Conservation (phyloP, 345 rosid species). For the Citrus sinensis region DNA sequence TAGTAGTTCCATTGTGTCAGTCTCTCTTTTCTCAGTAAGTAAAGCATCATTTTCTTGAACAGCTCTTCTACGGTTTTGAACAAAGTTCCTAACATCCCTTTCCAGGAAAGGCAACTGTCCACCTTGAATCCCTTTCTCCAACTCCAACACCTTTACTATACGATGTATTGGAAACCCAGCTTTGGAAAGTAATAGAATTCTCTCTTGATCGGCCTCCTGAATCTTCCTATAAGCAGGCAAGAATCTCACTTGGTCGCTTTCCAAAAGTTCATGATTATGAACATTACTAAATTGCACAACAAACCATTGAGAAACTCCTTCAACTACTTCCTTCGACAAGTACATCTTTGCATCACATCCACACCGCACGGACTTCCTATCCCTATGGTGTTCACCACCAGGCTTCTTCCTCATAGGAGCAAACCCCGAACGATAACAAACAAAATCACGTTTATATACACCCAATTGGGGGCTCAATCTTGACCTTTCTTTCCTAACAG, state of each 20-base stretch:
- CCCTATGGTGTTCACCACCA: constrained; percentile 33
- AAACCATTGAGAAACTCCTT: constrained; percentile 37
- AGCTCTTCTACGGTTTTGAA: constrained; percentile 33
- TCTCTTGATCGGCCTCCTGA: constrained; percentile 38
- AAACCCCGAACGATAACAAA: constrained; percentile 38
- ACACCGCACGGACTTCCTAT: constrained; percentile 36
- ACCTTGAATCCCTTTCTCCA: constrained; percentile 40
- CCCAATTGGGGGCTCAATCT: constrained; percentile 38
- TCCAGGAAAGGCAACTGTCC: constrained; percentile 35
- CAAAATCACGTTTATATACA: constrained; percentile 36
- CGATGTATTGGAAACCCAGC: constrained; percentile 40
- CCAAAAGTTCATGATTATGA: constrained; percentile 39
- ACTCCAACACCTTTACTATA: constrained; percentile 36
- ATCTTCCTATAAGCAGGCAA: constrained; percentile 40
- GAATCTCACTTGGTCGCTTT: constrained; percentile 38
- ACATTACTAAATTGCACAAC: constrained; percentile 41
- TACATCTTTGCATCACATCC: constrained; percentile 43
- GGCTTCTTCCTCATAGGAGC: constrained; percentile 33
- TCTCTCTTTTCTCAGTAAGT: constrained; percentile 32
- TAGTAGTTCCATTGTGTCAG: constrained; percentile 38
- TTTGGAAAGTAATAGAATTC: constrained; percentile 31
- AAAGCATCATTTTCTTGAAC: constrained; percentile 39
- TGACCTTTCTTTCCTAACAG: constrained; percentile 32
- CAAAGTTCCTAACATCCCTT: constrained; percentile 40
- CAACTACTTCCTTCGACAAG: constrained; percentile 34